phyloP scores from a whole-genome alignment of 208 protist genomes.

The Leishmania turanica region DNA sequence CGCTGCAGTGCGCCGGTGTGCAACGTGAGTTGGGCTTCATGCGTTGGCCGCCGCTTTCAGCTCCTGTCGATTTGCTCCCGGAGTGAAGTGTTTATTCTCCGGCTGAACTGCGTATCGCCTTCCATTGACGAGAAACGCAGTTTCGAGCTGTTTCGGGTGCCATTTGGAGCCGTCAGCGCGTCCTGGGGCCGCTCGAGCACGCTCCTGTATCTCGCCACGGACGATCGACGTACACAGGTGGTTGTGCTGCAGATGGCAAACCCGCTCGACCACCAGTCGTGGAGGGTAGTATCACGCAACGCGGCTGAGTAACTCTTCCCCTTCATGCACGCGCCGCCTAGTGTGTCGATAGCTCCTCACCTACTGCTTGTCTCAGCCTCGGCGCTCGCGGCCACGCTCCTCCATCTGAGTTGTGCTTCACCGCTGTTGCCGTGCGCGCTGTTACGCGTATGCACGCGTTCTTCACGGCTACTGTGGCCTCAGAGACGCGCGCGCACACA shows the following conservation, averaged over 20 bases:
- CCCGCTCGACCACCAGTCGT: conserved; percentile 80
- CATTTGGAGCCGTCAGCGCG: conserved; percentile 70
- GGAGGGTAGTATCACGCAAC: conserved; percentile 54
- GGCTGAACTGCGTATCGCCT: conserved; percentile 84
- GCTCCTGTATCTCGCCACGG: conserved; percentile 73
- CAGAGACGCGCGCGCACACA: background rate
- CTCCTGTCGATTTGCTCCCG: conserved; percentile 83
- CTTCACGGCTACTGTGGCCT: background rate
- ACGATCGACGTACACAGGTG: conserved; percentile 50
- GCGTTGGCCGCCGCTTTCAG: conserved; percentile 81
- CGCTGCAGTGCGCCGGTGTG: conserved; percentile 54
- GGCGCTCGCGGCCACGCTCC: background rate
- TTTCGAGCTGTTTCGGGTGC: conserved; percentile 70
- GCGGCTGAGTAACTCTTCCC: conserved; percentile 10
- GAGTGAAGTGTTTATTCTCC: conserved; percentile 71
- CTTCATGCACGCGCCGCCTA: background rate
- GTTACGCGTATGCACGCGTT: background rate
- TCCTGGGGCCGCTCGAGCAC: conserved; percentile 83
- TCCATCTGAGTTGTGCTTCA: background rate
- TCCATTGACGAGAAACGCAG: conserved; percentile 42
- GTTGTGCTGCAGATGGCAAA: conserved; percentile 77
- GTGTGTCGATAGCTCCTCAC: background rate
- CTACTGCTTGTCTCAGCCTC: background rate
- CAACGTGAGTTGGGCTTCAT: conserved; percentile 77
- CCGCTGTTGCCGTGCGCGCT: background rate